Evolutionary conservation across 129 eudicot species (phyloP).

Genomic region (Logfia minima): DNA sequence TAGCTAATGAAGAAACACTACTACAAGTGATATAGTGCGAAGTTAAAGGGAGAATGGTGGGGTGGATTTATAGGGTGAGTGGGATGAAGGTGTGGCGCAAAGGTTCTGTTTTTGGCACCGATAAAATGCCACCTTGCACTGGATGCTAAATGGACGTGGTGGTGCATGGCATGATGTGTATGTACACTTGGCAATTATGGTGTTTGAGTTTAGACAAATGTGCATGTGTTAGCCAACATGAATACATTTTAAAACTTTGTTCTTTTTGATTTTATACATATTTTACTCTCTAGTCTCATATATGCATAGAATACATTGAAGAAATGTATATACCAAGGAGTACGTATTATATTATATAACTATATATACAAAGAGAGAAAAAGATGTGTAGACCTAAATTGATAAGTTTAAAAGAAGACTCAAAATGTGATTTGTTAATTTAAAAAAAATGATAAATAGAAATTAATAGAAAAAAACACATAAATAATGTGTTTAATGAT

Average conservation of each 20-base stretch:
- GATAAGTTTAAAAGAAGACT: too few relatives aligned
- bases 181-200: constrained; percentile 27
- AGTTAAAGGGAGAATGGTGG: neutral
- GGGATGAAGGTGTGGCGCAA: constrained; percentile 35
- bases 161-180: constrained; percentile 19
- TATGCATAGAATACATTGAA: too few relatives aligned
- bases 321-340: too few relatives aligned
- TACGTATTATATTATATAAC: too few relatives aligned
- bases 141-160: constrained; percentile 36
- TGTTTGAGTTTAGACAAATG: constrained; percentile 23
- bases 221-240: constrained; percentile 11
- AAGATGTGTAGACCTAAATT: too few relatives aligned
- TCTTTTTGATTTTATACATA: neutral
- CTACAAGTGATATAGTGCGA: neutral
- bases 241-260: neutral
- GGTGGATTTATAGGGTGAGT: constrained; percentile 20
- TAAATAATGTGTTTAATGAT: too few relatives aligned
- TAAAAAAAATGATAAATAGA: too few relatives aligned
- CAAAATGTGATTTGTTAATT: too few relatives aligned
- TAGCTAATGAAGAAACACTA: neutral
- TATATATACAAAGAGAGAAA: too few relatives aligned
- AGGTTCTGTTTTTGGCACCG: constrained; percentile 28
- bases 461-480: too few relatives aligned
- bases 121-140: constrained; percentile 34
- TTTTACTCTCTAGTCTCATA: neutral